Percentiles rank a stretch among this genome's conserved stretches.
These are phyloP conservation scores for Globisporangium orthogonon DNA, from an alignment of 352 stramenopile species.

Conservation along the genomic window DNA sequence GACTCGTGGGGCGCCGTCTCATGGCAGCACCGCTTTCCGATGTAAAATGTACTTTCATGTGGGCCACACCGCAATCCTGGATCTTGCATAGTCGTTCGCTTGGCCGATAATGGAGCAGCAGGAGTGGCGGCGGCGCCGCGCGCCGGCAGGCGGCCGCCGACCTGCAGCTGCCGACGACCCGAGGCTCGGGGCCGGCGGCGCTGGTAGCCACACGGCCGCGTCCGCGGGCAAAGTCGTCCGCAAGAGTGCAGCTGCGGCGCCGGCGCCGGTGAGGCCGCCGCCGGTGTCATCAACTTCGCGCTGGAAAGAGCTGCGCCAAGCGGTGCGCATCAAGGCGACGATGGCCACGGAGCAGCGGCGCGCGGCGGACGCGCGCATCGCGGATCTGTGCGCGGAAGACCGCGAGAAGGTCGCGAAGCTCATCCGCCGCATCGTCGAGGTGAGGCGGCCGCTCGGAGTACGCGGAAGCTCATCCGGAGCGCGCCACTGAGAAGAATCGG, in stretches of 20 bases:
- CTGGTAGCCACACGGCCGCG: slow-evolving; percentile 7
- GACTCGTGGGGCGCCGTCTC: too few species aligned
- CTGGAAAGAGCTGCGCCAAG: slow-evolving; percentile 68
- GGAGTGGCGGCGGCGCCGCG: slow-evolving; percentile 13
- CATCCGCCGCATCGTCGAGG: slow-evolving; percentile 67
- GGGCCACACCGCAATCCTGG: too few species aligned
- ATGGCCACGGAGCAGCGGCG: slow-evolving; percentile 24
- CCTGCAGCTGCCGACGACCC: background rate
- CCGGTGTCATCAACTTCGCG: slow-evolving; percentile 23
- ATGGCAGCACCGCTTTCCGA: background rate
- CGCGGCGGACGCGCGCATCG: slow-evolving; percentile 32
- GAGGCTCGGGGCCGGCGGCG: background rate
- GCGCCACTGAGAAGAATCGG: too few species aligned
- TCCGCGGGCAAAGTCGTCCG: slow-evolving; percentile 12
- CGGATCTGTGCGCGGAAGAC: slow-evolving; percentile 67
- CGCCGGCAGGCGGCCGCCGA: background rate
- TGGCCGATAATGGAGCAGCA: slow-evolving; percentile 2
- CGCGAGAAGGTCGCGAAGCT: slow-evolving; percentile 77
- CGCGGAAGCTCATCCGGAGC: too few species aligned
- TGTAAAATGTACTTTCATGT: background rate
- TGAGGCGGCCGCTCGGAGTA: slow-evolving; percentile 8
- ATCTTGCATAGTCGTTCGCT: slow-evolving; percentile 4
- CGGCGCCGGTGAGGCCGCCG: background rate
- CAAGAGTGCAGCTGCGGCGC: slow-evolving; percentile 6
- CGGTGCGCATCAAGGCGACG: slow-evolving; percentile 46